Percentiles rank a stretch among this genome's conserved stretches.
Conservation (phyloP, 495 filamentous ascomycete genomes). For the Mytilinidion resinicola region DNA sequence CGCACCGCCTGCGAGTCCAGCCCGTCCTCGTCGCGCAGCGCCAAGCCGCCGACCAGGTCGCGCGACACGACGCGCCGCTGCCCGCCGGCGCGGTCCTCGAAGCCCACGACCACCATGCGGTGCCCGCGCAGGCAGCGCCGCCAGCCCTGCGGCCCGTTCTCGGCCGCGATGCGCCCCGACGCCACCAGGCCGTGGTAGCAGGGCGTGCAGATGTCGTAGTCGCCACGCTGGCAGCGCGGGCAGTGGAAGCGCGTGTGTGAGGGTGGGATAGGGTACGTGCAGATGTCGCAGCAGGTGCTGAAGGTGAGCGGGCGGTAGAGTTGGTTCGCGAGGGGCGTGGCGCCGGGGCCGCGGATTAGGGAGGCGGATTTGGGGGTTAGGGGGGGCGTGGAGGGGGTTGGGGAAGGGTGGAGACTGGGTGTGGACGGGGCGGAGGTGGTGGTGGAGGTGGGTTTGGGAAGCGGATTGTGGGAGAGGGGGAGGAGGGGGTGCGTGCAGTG, state of each 20-base stretch:
- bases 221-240: conserved; percentile 57
- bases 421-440: conserved; percentile 6
- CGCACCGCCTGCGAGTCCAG: conserved; percentile 8
- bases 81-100: conserved; percentile 53
- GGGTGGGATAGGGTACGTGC: conserved; percentile 62
- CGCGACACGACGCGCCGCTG: conserved; percentile 53
- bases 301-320: conserved; percentile 53
- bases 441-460: conserved; percentile 17
- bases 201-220: conserved; percentile 73
- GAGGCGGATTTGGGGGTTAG: conserved; percentile 26
- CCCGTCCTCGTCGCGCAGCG: conserved; percentile 50
- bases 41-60: conserved; percentile 68
- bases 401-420: conserved; percentile 4
- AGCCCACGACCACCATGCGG: conserved; percentile 75
- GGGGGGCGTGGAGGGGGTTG: conserved; percentile 18
- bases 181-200: conserved; percentile 66
- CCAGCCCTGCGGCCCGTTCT: conserved; percentile 76
- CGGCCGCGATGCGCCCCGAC: conserved; percentile 54
- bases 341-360: conserved; percentile 33
- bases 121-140: conserved; percentile 72
- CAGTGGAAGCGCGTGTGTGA: conserved; percentile 70
- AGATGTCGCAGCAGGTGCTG: conserved; percentile 67
- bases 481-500: conserved; percentile 74
- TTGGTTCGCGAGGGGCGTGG: conserved; percentile 37
- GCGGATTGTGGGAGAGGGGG: conserved; percentile 49